phyloP scores from a whole-genome alignment of 768 basidiomycete genomes.

The Ephemerocybe angulata region DNA sequence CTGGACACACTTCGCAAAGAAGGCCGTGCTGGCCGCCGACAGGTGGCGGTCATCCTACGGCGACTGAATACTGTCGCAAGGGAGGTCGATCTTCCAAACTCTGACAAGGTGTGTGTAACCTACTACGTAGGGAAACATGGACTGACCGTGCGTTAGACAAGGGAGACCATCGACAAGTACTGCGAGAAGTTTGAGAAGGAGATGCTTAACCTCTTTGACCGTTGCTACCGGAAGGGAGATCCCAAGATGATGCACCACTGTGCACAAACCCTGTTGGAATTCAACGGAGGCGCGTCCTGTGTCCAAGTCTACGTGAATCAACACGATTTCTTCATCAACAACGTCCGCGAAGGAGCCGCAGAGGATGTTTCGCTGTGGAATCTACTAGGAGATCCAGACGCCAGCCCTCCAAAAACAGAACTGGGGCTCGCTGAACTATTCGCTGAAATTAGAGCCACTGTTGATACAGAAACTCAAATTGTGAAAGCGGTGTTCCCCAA shows the following conservation, averaged over 20 bases:
- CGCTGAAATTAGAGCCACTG: constrained; percentile 82
- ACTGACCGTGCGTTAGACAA: constrained; percentile 49
- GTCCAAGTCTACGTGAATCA: constrained; percentile 99
- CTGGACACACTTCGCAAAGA: constrained; percentile 80
- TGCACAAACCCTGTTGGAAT: constrained; percentile 93
- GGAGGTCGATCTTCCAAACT: constrained; percentile 85
- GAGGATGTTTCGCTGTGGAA: constrained; percentile 74
- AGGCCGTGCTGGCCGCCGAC: constrained; percentile 81
- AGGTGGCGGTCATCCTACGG: constrained; percentile 84
- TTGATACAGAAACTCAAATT: constrained; percentile 94
- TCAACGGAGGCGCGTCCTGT: constrained; percentile 95
- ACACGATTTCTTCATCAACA: constrained; percentile 99
- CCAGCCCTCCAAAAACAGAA: constrained; percentile 72
- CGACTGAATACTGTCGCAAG: constrained; percentile 84
- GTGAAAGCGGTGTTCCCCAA: constrained; percentile 99
- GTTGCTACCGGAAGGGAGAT: constrained; percentile 94
- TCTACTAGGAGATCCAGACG: constrained; percentile 73
- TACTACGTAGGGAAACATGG: background rate
- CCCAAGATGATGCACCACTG: constrained; percentile 99
- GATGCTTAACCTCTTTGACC: constrained; percentile 92
- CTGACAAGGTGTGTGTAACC: constrained; percentile 60
- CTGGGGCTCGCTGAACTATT: constrained; percentile 77
- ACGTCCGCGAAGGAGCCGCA: constrained; percentile 62
- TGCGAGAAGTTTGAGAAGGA: constrained; percentile 99
- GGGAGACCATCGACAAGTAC: constrained; percentile 92